Conservation (phyloP, 176 grass and related monocot species). For the Triticum turgidum region DNA sequence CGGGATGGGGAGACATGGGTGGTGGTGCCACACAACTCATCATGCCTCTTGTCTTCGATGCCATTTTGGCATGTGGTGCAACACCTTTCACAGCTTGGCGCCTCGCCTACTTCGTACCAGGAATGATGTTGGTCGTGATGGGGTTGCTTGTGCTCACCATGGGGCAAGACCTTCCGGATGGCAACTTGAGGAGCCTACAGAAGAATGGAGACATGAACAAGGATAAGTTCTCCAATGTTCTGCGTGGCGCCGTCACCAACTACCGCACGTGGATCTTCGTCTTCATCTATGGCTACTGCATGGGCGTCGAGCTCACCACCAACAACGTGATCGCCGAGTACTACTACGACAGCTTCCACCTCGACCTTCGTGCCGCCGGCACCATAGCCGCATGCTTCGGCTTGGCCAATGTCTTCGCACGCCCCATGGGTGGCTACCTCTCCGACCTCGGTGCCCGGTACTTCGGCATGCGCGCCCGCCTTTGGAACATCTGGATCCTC, state of each 20-base stretch:
- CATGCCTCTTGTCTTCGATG: conserved; percentile 33
- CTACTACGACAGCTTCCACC: conserved; percentile 71
- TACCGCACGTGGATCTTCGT: conserved; percentile 93
- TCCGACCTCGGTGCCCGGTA: conserved; percentile 53
- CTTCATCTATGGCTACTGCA: conserved; percentile 80
- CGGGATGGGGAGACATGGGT: conserved; percentile 85
- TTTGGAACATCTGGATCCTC: conserved; percentile 93
- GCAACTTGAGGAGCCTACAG: conserved; percentile 63
- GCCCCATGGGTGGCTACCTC: conserved; percentile 58
- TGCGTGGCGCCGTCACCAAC: conserved; percentile 63
- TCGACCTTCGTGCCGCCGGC: conserved; percentile 70
- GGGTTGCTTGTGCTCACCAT: conserved; percentile 64
- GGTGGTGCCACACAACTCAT: conserved; percentile 79
- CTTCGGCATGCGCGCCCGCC: conserved; percentile 74
- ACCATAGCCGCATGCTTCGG: conserved; percentile 88
- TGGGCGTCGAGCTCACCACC: conserved; percentile 93
- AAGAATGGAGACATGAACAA: conserved; percentile 64
- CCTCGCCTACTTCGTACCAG: conserved; percentile 74
- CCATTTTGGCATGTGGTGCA: conserved; percentile 53
- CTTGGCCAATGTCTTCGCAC: conserved; percentile 79
- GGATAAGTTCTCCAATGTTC: conserved; percentile 76
- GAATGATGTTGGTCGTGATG: conserved; percentile 55
- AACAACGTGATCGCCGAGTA: conserved; percentile 94
- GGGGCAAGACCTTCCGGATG: conserved; percentile 88
- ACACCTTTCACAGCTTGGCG: conserved; percentile 69